Evolutionary conservation across 768 basidiomycete genomes (phyloP), one percentile per base, ranked within the genome.

Genomic region (Russula foetens): DNA sequence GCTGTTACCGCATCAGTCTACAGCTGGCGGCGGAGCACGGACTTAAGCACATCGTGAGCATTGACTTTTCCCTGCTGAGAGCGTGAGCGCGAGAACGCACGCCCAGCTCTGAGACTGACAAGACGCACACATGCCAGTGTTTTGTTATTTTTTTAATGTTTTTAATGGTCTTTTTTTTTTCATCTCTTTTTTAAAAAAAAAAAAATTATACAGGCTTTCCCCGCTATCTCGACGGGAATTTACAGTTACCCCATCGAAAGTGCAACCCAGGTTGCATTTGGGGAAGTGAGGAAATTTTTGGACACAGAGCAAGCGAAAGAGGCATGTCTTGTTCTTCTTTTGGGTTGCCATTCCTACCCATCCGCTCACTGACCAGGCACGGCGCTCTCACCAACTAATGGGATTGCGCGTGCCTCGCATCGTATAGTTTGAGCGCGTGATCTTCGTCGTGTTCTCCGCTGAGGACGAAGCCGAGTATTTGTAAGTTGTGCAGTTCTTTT

Each of bases 181-280:
- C n/a, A 23, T 41, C n/a, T n/a, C 19, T 17, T 39, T 33, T 35
- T 12, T n/a, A n/a, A n/a, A n/a, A n/a, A n/a, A n/a, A n/a, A 33
- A 33, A 33, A 33, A 4, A 4, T 41, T 19, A 41, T 7, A 12
- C 51, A 92, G 91, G 89, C 89, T 4, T 91, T 92, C 65, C 86
- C 86, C 6, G 85, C 83, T 6, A 82, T 93, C 53, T 92, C 90
- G 4, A 91, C 90, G 0, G 91, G 81, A 0, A 75, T 90, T 17
- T 93, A 90, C 62, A 80, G 85, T 3, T 92, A 92, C 71, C 91
- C 90, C 1, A 83, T 90, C 47, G 71, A 73, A 46, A 83, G 82
- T 64, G 91, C 90, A 0, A 85, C 91, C 0, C 79, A 80, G 31
- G 77, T 92, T 54, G 90, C 90, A 2, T 70, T 92, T 55, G 73